These are phyloP conservation scores for Aspergillus indologenus DNA, from an alignment of 495 filamentous ascomycete species.

Conservation along the genomic window DNA sequence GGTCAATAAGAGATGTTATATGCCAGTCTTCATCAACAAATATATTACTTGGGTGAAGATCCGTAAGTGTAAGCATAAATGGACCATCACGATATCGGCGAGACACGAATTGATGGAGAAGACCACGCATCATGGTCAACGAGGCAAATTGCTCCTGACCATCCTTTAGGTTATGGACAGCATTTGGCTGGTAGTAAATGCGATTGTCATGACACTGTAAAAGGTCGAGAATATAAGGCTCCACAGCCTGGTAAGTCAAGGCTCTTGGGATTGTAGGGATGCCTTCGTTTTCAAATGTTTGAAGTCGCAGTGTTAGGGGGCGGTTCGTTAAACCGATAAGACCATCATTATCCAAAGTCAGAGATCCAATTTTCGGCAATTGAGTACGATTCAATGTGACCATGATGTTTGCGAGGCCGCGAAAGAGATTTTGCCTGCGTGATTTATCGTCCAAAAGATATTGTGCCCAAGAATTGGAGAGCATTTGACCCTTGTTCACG, in stretches of 20 bases:
- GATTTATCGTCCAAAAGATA: not conserved
- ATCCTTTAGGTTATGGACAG: constrained; percentile 20
- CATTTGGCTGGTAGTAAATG: constrained; percentile 30
- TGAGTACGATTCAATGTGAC: constrained; percentile 27
- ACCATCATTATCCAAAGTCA: constrained; percentile 28
- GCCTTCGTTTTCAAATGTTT: constrained; percentile 32
- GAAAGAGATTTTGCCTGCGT: not conserved
- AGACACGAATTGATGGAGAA: constrained; percentile 23
- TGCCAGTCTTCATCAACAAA: constrained; percentile 34
- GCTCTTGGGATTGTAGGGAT: constrained; percentile 26
- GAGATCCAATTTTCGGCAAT: constrained; percentile 35
- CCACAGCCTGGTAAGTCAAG: constrained; percentile 23
- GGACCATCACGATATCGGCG: constrained; percentile 22
- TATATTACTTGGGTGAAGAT: constrained; percentile 33
- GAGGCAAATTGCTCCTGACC: constrained; percentile 27
- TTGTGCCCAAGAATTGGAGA: no score
- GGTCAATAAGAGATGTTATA: constrained; percentile 23
- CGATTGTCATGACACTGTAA: constrained; percentile 29
- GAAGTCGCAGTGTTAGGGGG: constrained; percentile 24
- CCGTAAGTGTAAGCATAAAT: constrained; percentile 25
- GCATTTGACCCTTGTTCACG: no score
- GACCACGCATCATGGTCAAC: constrained; percentile 24
- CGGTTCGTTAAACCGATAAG: constrained; percentile 29
- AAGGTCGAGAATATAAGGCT: constrained; percentile 27
- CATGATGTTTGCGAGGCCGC: constrained; percentile 13